Percentiles rank a stretch among this genome's conserved stretches.
phyloP scores from a whole-genome alignment of 345 rosid genomes.

The Corymbia maculata region DNA sequence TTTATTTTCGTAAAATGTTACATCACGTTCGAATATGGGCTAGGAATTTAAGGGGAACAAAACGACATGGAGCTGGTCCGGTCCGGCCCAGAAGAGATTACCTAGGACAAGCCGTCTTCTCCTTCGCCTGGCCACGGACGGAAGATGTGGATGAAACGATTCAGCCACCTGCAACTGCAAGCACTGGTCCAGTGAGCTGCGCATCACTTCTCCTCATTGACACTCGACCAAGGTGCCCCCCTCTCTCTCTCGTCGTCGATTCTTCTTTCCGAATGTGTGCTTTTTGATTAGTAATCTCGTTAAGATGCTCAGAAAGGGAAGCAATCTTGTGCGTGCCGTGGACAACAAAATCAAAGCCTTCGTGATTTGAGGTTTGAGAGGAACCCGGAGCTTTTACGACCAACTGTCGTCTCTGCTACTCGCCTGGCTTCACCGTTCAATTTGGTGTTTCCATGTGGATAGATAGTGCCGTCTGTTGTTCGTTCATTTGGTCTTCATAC shows the following conservation, averaged over 20 bases:
- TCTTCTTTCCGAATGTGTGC: background rate
- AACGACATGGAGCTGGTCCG: background rate
- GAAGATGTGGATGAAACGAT: background rate
- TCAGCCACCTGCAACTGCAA: background rate
- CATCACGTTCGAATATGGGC: background rate
- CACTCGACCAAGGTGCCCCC: background rate
- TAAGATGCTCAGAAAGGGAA: background rate
- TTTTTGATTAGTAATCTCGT: background rate
- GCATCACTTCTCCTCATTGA: background rate
- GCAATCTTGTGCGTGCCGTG: background rate
- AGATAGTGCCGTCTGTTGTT: background rate
- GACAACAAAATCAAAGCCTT: too few relatives aligned
- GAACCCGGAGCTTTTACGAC: background rate
- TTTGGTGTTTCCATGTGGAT: background rate
- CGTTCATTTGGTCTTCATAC: background rate
- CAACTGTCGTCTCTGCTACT: background rate
- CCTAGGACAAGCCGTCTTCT: background rate
- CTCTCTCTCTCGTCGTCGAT: background rate
- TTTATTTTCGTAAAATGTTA: background rate
- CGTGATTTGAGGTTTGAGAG: too few relatives aligned
- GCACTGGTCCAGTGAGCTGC: background rate
- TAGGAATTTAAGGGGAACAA: background rate
- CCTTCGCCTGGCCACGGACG: background rate
- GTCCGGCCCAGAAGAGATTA: background rate
- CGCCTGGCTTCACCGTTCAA: background rate